Base-by-base conservation (phyloP, 176 grass and related monocot genomes). In the Avena atlantica region DNA sequence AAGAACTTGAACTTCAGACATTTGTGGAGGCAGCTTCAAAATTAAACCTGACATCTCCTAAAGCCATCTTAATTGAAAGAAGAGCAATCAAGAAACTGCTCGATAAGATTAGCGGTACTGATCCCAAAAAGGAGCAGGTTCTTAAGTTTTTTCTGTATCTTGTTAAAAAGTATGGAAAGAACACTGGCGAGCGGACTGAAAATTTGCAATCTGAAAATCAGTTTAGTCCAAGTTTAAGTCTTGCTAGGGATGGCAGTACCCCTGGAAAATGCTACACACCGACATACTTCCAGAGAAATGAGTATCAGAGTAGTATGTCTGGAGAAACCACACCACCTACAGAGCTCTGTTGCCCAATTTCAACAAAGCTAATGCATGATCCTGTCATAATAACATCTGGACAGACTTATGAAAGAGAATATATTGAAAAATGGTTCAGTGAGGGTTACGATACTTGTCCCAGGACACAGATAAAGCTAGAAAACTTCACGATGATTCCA, bases 381-480 rank as follows among this genome's bases (percentile, higher is more conserved):
- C 97, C 97, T 74, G 97, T 99, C 24, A 89, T 96, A 89, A 96
- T 96, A 92, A 70, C 89, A 74, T 96, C 97, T 64, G 94, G 97
- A 81, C 94, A 92, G 89, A 99, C 97, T 79, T 99, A 90, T 75
- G 97, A 99, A 91, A 94, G 92, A 79, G 82, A 89, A 80, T 88
- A 78, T 63, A 99, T 99, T 48, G 87, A 96, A 76, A 99, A 89
- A 76, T 99, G 97, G 97, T 99, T 99, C 79, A 74, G 70, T 78
- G 89, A 96, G 79, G 97, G 97, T 69, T 84, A 94, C 65, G 81
- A 89, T 85, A 96, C 77, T 19, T 99, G 97, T 87, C 97, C 97
- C 76, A 99, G 83, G 86, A 99, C 90, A 29, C 68, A 90, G 21
- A 84, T 74, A 58, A 99, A 99, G 86, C 83, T 99, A 85, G 91